Conservation (phyloP, 495 filamentous ascomycete genomes). For the Annulohypoxylon nitens region DNA sequence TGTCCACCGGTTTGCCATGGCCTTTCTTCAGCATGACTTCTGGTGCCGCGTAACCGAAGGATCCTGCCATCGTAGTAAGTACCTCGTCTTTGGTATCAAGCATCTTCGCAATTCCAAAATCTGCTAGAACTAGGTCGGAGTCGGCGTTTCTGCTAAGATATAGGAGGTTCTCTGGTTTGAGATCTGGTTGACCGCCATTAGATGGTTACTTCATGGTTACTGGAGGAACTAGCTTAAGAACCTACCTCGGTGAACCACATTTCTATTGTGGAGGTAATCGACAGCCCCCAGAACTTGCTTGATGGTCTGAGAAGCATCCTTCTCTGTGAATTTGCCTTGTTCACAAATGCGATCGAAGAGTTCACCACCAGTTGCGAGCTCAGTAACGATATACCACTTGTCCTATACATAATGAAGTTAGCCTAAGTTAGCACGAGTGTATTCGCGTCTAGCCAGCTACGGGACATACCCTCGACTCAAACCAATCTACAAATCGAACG, state of each 20-base stretch:
- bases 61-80: conserved; percentile 98
- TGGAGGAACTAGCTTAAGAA: conserved; percentile 5
- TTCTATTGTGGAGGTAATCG: conserved; percentile 92
- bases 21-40: conserved; percentile 99
- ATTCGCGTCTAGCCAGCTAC: neutral
- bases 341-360: conserved; percentile 99
- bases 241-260: conserved; percentile 95
- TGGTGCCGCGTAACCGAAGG: conserved; percentile 97
- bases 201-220: neutral
- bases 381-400: conserved; percentile 99
- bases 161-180: conserved; percentile 98
- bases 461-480: conserved; percentile 84
- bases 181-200: conserved; percentile 68
- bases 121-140: conserved; percentile 91
- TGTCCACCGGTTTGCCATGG: conserved; percentile 98
- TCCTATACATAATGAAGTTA: conserved; percentile 70
- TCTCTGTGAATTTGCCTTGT: conserved; percentile 98
- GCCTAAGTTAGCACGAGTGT: neutral
- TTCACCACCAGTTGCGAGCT: conserved; percentile 96
- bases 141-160: conserved; percentile 83
- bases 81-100: conserved; percentile 89
- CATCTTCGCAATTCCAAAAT: conserved; percentile 99
- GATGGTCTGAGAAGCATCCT: conserved; percentile 97
- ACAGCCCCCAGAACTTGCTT: conserved; percentile 95
- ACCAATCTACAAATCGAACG: conserved; percentile 98